Evolutionary conservation across 1,139 yeast species (phyloP).

Genomic region (Yamadazyma aaseri): DNA sequence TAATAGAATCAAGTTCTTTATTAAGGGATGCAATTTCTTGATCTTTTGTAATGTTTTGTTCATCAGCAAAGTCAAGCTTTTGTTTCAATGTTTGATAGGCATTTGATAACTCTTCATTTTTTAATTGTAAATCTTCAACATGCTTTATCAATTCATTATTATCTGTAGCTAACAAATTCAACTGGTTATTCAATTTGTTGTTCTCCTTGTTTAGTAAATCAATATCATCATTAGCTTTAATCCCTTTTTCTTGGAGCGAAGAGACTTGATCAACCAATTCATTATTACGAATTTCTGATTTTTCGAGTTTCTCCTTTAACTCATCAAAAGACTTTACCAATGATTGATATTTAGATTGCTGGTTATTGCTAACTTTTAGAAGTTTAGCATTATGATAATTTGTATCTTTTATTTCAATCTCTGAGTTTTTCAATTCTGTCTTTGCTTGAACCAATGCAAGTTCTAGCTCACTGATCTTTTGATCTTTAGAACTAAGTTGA

Average conservation of each 20-base stretch:
- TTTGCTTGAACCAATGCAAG: conserved; percentile 3
- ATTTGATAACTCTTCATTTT: conserved; percentile 1
- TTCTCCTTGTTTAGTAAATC: conserved; percentile 9
- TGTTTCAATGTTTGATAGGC: conserved; percentile 1
- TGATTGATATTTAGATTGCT: conserved; percentile 1
- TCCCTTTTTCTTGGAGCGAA: neutral
- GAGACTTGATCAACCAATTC: neutral
- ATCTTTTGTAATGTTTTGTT: neutral
- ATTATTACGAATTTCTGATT: neutral
- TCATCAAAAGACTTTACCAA: conserved; percentile 2
- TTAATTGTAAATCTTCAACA: neutral
- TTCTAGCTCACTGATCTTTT: conserved; percentile 1
- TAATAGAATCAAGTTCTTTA: neutral
- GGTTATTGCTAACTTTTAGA: conserved; percentile 1
- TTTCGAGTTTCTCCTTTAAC: neutral
- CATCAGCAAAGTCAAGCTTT: neutral
- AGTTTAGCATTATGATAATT: conserved; percentile 8
- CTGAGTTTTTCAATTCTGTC: conserved; percentile 2
- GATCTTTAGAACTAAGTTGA: conserved; percentile 2
- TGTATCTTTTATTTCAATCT: conserved; percentile 4
- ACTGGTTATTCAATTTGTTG: conserved; percentile 8
- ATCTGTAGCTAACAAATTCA: conserved; percentile 7
- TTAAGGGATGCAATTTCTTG: neutral
- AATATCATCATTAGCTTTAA: conserved; percentile 2
- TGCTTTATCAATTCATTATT: conserved; percentile 3